These are phyloP conservation scores for Cladophialophora bantiana DNA, from an alignment of 2,329 filamentous ascomycete species.

Conservation along the genomic window DNA sequence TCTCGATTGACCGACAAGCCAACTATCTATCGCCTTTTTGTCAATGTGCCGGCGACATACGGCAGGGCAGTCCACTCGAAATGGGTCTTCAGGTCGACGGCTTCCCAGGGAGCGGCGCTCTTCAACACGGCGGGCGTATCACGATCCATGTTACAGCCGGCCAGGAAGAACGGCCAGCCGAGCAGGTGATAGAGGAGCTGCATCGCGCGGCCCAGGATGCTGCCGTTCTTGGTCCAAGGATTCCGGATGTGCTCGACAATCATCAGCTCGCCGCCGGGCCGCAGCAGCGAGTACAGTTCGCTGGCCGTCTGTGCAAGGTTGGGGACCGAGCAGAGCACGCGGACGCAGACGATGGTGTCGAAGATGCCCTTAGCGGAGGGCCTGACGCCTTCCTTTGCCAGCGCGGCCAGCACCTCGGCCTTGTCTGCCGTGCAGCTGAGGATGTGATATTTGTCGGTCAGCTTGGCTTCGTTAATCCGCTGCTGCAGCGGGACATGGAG, in stretches of 20 bases:
- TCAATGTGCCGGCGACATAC: conserved; percentile 51
- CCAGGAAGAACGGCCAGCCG: conserved; percentile 62
- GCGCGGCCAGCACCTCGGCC: conserved; percentile 53
- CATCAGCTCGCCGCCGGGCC: conserved; percentile 62
- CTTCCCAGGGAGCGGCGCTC: conserved; percentile 57
- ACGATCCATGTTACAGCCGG: conserved; percentile 59
- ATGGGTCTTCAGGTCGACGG: conserved; percentile 53
- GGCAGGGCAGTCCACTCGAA: conserved; percentile 50
- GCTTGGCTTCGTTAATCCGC: conserved; percentile 33
- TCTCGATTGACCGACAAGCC: background rate
- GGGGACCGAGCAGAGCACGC: conserved; percentile 64
- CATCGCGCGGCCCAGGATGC: conserved; percentile 51
- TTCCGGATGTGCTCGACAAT: conserved; percentile 64
- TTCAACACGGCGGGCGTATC: conserved; percentile 56
- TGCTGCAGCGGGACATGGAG: conserved; percentile 55
- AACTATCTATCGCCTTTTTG: conserved; percentile 42
- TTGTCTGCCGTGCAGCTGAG: conserved; percentile 58
- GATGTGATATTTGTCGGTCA: conserved; percentile 58
- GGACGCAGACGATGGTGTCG: conserved; percentile 62
- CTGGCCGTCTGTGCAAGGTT: conserved; percentile 54
- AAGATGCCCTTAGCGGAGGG: conserved; percentile 52
- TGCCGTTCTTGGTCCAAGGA: conserved; percentile 58
- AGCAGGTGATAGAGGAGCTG: conserved; percentile 56
- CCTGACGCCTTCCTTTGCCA: conserved; percentile 52
- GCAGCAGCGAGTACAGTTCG: conserved; percentile 59